Base-by-base conservation (phyloP, 2,329 filamentous ascomycete genomes). In the Cordyceps javanica region DNA sequence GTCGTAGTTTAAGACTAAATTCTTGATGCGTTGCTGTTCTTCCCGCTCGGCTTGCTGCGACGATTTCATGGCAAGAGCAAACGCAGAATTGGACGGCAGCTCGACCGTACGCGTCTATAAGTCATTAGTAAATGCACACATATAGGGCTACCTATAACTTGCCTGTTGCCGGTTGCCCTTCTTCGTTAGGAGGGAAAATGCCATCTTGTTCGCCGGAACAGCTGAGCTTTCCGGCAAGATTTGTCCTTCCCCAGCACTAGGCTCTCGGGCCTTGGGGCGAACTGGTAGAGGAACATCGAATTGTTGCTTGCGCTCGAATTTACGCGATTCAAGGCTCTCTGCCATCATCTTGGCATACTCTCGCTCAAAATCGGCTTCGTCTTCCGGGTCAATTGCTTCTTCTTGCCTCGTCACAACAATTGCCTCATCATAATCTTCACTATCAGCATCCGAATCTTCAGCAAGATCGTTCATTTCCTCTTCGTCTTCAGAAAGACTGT, bases 331-430 rank as follows among this genome's bases (percentile, higher is more conserved):
- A 66, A 96, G 77, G 74, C 93, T 97, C 72, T 99, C 94, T 52
- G 92, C 84, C 93, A 99, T 97, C 84, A 99, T 89, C 73, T 96
- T 97, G 38, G 94, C 92, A 71, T 96, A 94, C 73, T 97, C 94
- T 65, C 93, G 90, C 69, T 99, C 95, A 69, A 99, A 99, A 42
- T 99, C 94, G 7, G 93, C 94, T 68, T 99, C 94, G 41, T 88
- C 91, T 73, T 97, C 92, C 0, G 93, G 92, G 63, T 99, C 92
- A 58, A 92, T 82, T 65, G 93, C 84, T 69, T 97, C 91, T 70
- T 96, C 90, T 67, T 93, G 88, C 60, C 92, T 86, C 45, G 91
- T 95, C 49, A 99, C 93, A 44, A 97, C 83, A 64, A 97, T 96
- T 25, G 89, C 85, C 69, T 97, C 92, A 62, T 97, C 91, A 10